A percentile compares a stretch with the other conserved stretches of the same genome.
Conservation (phyloP, 1,284 basidiomycete species). For the Neolentinus lepideus region DNA sequence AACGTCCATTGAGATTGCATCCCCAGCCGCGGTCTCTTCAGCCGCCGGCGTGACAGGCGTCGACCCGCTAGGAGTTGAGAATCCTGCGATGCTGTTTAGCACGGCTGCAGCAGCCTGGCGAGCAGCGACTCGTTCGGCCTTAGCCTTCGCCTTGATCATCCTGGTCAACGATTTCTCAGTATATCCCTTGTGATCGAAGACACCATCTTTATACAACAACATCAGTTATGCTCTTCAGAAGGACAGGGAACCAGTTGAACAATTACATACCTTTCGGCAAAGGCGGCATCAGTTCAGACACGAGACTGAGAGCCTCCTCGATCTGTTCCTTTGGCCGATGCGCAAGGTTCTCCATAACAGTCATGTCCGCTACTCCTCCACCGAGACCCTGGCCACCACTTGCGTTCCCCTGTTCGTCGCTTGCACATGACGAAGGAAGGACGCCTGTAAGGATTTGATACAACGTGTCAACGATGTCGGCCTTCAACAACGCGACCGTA, state of each 20-base stretch:
- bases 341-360: constrained; percentile 94
- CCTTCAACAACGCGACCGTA: constrained; percentile 78
- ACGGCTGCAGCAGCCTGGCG: constrained; percentile 38
- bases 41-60: constrained; percentile 26
- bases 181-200: constrained; percentile 88
- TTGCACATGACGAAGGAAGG: constrained; percentile 51
- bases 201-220: constrained; percentile 55
- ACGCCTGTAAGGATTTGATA: constrained; percentile 94
- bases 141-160: constrained; percentile 70
- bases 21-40: constrained; percentile 19
- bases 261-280: constrained; percentile 69
- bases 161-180: constrained; percentile 78
- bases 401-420: constrained; percentile 59
- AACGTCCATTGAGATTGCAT: constrained; percentile 22
- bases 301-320: constrained; percentile 83
- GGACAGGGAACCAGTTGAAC: constrained; percentile 3
- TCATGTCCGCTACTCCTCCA: constrained; percentile 89
- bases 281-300: constrained; percentile 88
- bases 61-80: constrained; percentile 9
- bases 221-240: constrained; percentile 9
- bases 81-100: constrained; percentile 4
- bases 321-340: constrained; percentile 96
- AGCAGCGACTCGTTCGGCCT: constrained; percentile 66
- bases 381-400: constrained; percentile 67
- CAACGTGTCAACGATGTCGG: constrained; percentile 83